Evolutionary conservation across 805 yeast genomes (phyloP).

Genomic region (Ogataea naganishii): DNA sequence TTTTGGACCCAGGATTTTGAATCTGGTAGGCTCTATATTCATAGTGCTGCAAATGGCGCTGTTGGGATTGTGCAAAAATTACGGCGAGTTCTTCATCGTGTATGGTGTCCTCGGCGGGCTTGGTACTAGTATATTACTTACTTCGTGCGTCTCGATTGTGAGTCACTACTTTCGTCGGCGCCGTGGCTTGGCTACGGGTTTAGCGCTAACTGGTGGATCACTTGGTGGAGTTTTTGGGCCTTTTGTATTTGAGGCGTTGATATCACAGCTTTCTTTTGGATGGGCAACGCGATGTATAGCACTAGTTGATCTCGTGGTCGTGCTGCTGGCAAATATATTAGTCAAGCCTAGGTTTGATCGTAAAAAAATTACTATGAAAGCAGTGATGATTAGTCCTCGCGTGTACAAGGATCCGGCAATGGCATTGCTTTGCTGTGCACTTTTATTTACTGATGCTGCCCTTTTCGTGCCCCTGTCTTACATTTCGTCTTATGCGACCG

Average conservation of each 20-base stretch:
- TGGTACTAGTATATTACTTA: slow-evolving; percentile 28
- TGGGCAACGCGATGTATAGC: slow-evolving; percentile 28
- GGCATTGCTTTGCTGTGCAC: slow-evolving; percentile 19
- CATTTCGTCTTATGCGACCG: slow-evolving; percentile 29
- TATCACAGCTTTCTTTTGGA: slow-evolving; percentile 23
- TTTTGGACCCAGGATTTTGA: slow-evolving; percentile 22
- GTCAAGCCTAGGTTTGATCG: slow-evolving; percentile 1
- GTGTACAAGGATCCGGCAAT: background rate
- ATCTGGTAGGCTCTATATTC: slow-evolving; percentile 22
- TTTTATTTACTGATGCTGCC: slow-evolving; percentile 27
- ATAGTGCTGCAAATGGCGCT: slow-evolving; percentile 28
- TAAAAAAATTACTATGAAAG: background rate
- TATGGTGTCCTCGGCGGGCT: slow-evolving; percentile 25
- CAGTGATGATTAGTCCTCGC: background rate
- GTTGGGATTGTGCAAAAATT: slow-evolving; percentile 22
- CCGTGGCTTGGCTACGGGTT: slow-evolving; percentile 28
- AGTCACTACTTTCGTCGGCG: slow-evolving; percentile 30
- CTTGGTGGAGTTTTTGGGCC: slow-evolving; percentile 33
- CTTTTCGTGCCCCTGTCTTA: slow-evolving; percentile 27
- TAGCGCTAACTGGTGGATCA: slow-evolving; percentile 32
- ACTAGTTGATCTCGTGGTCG: background rate
- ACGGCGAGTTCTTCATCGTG: slow-evolving; percentile 30
- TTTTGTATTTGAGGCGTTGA: slow-evolving; percentile 24
- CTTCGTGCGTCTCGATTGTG: slow-evolving; percentile 29
- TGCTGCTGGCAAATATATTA: background rate